Conservation (phyloP, 2,329 filamentous ascomycete species). For the Calonectria hawksworthii region DNA sequence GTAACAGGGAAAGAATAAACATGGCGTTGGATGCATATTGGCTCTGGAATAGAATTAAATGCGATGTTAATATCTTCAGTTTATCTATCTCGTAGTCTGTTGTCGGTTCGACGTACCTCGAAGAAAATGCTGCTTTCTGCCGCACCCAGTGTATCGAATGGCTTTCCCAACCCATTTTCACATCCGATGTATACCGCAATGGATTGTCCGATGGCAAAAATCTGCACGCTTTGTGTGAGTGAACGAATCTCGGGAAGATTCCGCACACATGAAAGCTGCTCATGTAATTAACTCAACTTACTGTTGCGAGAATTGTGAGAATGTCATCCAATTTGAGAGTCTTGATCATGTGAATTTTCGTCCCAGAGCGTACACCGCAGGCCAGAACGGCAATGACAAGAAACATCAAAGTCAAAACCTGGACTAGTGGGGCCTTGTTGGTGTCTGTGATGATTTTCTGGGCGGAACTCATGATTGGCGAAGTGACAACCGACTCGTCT, state of each 20-base stretch:
- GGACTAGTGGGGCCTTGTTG: constrained; percentile 49
- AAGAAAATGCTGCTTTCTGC: constrained; percentile 38
- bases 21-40: constrained; percentile 46
- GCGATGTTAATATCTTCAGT: constrained; percentile 11
- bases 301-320: constrained; percentile 42
- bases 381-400: constrained; percentile 45
- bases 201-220: constrained; percentile 42
- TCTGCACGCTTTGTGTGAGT: constrained; percentile 23
- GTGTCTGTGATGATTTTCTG: constrained; percentile 45
- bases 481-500: background rate
- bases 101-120: constrained; percentile 36
- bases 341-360: constrained; percentile 49
- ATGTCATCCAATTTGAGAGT: constrained; percentile 43
- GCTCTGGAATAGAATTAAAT: constrained; percentile 25
- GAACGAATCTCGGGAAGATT: background rate
- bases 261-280: background rate
- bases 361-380: constrained; percentile 43
- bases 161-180: constrained; percentile 43
- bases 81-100: no score
- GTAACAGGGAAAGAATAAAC: constrained; percentile 43
- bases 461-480: constrained; percentile 38
- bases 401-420: constrained; percentile 48
- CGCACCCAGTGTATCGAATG: constrained; percentile 29
- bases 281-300: constrained; percentile 26
- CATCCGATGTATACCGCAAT: constrained; percentile 35